A percentile compares a stretch with the other conserved stretches of the same genome.
phyloP scores from a whole-genome alignment of 2,329 filamentous ascomycete species.

The Fusarium austroafricanum region DNA sequence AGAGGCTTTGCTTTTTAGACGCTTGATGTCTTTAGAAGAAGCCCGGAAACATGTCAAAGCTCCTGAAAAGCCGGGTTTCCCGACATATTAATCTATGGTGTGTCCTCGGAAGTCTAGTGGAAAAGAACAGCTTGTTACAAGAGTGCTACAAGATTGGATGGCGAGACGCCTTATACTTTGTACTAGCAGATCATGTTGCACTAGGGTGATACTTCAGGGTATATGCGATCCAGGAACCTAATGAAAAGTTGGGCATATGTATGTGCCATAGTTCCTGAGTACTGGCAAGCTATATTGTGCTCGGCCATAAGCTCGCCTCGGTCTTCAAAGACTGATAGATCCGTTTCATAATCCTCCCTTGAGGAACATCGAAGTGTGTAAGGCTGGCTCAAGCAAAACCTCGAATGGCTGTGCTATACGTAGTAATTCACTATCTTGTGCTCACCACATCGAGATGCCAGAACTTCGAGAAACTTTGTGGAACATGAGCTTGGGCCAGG shows the following conservation, averaged over 20 bases:
- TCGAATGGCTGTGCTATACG: slow-evolving; percentile 7
- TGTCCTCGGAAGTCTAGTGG: background rate
- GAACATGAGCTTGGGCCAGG: slow-evolving; percentile 5
- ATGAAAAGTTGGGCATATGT: background rate
- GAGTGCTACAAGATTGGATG: slow-evolving; percentile 39
- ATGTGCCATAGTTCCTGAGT: background rate
- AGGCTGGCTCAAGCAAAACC: slow-evolving; percentile 32
- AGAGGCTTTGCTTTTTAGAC: slow-evolving; percentile 22
- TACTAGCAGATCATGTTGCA: slow-evolving; percentile 30
- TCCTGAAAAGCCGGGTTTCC: slow-evolving; percentile 14
- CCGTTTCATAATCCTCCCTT: slow-evolving; percentile 23
- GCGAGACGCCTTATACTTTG: slow-evolving; percentile 18
- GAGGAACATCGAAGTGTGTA: slow-evolving; percentile 17
- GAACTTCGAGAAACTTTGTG: slow-evolving; percentile 32
- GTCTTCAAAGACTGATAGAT: slow-evolving; percentile 6
- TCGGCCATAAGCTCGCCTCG: slow-evolving; percentile 10
- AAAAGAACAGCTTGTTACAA: slow-evolving; percentile 13
- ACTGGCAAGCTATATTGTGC: background rate
- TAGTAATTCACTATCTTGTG: slow-evolving; percentile 6
- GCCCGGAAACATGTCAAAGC: slow-evolving; percentile 14
- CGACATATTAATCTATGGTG: slow-evolving; percentile 11
- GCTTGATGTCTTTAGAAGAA: slow-evolving; percentile 21
- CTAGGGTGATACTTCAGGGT: slow-evolving; percentile 7
- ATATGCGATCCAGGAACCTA: slow-evolving; percentile 12
- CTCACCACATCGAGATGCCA: slow-evolving; percentile 8